A percentile compares a stretch with the other conserved stretches of the same genome.
These are phyloP conservation scores for Clohesyomyces aquaticus DNA, from an alignment of 495 filamentous ascomycete species.

Conservation along the genomic window DNA sequence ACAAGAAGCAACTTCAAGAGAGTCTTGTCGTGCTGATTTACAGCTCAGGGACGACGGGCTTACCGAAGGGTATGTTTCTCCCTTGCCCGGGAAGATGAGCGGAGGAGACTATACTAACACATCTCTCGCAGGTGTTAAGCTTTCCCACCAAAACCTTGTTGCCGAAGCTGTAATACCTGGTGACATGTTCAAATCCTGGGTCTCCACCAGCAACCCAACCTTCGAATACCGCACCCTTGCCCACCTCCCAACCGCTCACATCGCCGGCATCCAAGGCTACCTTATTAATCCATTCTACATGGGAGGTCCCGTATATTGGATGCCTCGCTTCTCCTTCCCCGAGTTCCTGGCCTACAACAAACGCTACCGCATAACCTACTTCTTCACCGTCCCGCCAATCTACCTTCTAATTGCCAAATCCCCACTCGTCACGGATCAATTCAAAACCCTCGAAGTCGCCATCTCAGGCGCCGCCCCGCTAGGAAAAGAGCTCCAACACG, in stretches of 20 bases:
- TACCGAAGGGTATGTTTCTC: conserved; percentile 42
- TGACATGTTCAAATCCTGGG: conserved; percentile 38
- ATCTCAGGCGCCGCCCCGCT: conserved; percentile 38
- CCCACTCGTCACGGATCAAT: conserved; percentile 56
- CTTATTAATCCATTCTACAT: conserved; percentile 46
- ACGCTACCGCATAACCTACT: conserved; percentile 52
- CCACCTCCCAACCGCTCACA: conserved; percentile 55
- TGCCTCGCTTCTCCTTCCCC: conserved; percentile 53
- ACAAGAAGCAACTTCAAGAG: conserved; percentile 44
- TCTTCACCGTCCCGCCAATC: conserved; percentile 58
- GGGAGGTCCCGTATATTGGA: conserved; percentile 56
- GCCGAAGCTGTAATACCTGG: conserved; percentile 39
- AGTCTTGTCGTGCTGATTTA: conserved; percentile 40
- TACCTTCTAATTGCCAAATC: conserved; percentile 55
- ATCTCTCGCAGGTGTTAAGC: conserved; percentile 31
- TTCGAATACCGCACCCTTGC: conserved; percentile 50
- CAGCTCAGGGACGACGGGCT: conserved; percentile 44
- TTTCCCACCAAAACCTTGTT: conserved; percentile 47
- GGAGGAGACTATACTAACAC: conserved; percentile 3
- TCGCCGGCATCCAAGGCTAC: conserved; percentile 52
- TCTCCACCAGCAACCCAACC: conserved; percentile 31
- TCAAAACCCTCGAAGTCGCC: conserved; percentile 38
- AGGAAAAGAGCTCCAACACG: conserved; percentile 33
- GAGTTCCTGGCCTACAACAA: conserved; percentile 52
- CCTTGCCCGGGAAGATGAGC: not conserved